Evolutionary conservation across 306 rosid genomes (phyloP).

Genomic region (Rosa multiflora): DNA sequence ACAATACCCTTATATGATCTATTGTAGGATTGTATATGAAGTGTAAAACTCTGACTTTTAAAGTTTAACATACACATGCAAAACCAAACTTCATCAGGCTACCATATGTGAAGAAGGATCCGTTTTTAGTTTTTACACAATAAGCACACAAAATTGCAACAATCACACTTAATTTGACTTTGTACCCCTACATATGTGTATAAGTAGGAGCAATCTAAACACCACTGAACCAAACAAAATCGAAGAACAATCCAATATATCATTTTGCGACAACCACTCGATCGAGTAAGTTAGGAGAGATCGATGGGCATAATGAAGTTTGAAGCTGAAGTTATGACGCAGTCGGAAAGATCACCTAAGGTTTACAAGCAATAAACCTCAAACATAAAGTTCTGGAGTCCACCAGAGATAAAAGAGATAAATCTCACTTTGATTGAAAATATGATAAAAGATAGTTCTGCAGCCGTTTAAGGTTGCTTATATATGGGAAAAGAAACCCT

Average conservation of each 20-base stretch:
- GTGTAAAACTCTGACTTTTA: neutral
- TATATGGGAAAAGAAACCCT: too few species aligned
- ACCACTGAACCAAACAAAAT: neutral
- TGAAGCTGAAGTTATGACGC: constrained; percentile 8
- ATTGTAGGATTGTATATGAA: too few species aligned
- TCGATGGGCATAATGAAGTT: neutral
- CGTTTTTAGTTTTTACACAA: neutral
- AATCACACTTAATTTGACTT: neutral
- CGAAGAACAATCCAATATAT: neutral
- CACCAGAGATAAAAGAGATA: too few species aligned
- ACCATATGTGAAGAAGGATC: neutral
- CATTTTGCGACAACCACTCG: neutral
- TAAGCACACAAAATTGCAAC: neutral
- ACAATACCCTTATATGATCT: too few species aligned
- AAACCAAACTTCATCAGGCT: neutral
- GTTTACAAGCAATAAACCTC: too few species aligned
- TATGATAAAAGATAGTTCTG: too few species aligned
- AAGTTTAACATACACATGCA: neutral
- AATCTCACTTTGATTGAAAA: too few species aligned
- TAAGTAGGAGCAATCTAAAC: neutral
- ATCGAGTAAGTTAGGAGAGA: neutral
- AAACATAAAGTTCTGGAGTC: too few species aligned
- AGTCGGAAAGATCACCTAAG: too few species aligned
- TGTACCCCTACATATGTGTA: neutral
- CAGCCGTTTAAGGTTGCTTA: too few species aligned